Percentiles rank a stretch among this genome's conserved stretches.
phyloP scores from a whole-genome alignment of 1,139 yeast species.

The Geotrichum cucujoidarum region DNA sequence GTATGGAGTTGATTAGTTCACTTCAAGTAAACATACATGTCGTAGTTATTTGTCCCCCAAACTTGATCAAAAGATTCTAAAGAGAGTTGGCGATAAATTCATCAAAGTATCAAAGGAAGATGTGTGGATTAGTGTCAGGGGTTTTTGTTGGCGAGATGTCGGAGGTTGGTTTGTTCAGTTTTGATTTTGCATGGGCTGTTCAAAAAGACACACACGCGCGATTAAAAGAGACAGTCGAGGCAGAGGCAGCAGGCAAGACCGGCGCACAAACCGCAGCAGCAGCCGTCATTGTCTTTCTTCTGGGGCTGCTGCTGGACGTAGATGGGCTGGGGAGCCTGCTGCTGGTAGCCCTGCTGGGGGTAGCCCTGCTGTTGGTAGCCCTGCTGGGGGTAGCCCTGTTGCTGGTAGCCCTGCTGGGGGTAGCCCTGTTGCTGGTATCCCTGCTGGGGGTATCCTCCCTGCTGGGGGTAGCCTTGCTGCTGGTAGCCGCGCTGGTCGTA shows the following conservation, averaged over 20 bases:
- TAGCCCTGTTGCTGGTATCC: constrained; percentile 19
- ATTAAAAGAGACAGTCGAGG: constrained; percentile 22
- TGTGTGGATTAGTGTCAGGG: no score
- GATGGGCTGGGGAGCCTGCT: constrained; percentile 23
- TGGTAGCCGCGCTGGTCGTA: constrained; percentile 14
- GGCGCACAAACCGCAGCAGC: constrained; percentile 36
- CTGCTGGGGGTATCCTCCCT: constrained; percentile 15
- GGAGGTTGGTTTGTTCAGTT: neutral
- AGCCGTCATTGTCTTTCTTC: constrained; percentile 24
- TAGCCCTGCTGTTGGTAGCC: constrained; percentile 13
- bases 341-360: constrained; percentile 21
- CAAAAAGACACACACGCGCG: no score
- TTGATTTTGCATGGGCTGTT: neutral
- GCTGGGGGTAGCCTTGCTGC: constrained; percentile 1
- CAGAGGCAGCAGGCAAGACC: constrained; percentile 34
- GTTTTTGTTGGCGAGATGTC: neutral
- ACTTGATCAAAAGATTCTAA: neutral
- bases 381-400: constrained; percentile 18
- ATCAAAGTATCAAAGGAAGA: neutral
- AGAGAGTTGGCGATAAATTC: neutral
- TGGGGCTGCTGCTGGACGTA: constrained; percentile 31
- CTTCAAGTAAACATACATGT: neutral
- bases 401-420: constrained; percentile 11
- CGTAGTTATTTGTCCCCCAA: neutral
- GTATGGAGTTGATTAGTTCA: neutral